Evolutionary conservation across 2,329 filamentous ascomycete species (phyloP).

Genomic region (Microsporum canis): DNA sequence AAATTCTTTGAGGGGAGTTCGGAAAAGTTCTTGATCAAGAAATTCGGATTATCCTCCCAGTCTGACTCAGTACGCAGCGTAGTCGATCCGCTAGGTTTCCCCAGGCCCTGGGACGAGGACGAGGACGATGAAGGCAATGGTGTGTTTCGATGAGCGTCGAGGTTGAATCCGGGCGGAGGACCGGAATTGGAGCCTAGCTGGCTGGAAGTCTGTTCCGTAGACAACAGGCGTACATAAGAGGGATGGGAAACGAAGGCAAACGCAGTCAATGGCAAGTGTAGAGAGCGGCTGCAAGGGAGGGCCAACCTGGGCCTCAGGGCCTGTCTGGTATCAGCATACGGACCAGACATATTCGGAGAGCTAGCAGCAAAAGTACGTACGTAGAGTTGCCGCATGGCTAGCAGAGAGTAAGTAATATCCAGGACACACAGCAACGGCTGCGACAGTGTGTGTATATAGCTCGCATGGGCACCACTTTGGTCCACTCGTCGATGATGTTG

Average conservation of each 20-base stretch:
- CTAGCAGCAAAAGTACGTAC: not conserved
- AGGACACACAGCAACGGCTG: conserved; percentile 13
- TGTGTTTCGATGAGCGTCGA: conserved; percentile 14
- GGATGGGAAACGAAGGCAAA: conserved; percentile 6
- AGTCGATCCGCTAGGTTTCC: conserved; percentile 23
- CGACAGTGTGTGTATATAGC: conserved; percentile 3
- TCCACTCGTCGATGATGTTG: not conserved
- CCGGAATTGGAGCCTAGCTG: conserved; percentile 4
- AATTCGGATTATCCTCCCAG: conserved; percentile 67
- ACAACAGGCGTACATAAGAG: conserved; percentile 20
- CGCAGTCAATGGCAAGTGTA: conserved; percentile 15
- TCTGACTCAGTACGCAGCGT: conserved; percentile 30
- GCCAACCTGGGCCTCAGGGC: conserved; percentile 12
- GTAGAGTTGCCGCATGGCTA: conserved; percentile 12
- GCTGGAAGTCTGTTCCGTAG: conserved; percentile 20
- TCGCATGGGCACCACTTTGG: conserved; percentile 10
- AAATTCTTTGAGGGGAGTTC: conserved; percentile 70
- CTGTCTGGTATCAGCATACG: not conserved
- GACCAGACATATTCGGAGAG: not conserved
- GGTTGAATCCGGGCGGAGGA: conserved; percentile 13
- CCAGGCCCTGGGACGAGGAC: conserved; percentile 5
- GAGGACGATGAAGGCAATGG: conserved; percentile 9
- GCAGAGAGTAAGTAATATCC: not conserved
- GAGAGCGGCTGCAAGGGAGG: conserved; percentile 16
- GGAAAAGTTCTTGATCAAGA: conserved; percentile 60